A percentile compares a stretch with the other conserved stretches of the same genome.
Evolutionary conservation across 176 grass and related monocot species (phyloP).

Genomic region (Oryza meridionalis): DNA sequence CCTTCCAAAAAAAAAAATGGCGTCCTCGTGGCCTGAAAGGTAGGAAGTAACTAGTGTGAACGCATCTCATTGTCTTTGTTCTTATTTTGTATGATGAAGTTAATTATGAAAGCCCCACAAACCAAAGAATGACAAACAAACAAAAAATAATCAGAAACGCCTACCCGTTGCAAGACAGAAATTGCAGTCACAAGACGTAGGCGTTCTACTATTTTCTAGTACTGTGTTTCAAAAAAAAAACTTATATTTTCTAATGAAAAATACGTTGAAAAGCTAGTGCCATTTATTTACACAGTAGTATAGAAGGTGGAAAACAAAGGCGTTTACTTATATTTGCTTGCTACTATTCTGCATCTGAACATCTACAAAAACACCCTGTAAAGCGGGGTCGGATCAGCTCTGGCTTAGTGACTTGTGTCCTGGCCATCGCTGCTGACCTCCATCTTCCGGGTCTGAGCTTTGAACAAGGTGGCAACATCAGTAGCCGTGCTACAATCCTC

Average conservation of each 20-base stretch:
- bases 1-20: no score
- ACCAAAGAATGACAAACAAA: background rate
- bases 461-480: constrained; percentile 77
- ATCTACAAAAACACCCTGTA: constrained; percentile 15
- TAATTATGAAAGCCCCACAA: background rate
- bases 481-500: constrained; percentile 68
- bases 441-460: constrained; percentile 78
- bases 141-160: background rate
- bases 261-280: background rate
- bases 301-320: background rate
- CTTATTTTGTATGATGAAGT: background rate
- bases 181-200: background rate
- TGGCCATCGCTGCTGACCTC: constrained; percentile 47
- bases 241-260: background rate
- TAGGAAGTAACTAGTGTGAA: background rate
- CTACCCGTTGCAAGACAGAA: background rate
- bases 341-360: constrained; percentile 26
- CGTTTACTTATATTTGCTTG: constrained; percentile 22
- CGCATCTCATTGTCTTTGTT: background rate
- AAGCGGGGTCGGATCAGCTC: background rate
- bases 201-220: background rate
- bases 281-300: background rate
- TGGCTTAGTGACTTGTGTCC: background rate
- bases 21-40: background rate
- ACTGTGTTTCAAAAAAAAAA: background rate